Base-by-base conservation (phyloP, 176 grass and related monocot genomes). In the Triticum monococcum region DNA sequence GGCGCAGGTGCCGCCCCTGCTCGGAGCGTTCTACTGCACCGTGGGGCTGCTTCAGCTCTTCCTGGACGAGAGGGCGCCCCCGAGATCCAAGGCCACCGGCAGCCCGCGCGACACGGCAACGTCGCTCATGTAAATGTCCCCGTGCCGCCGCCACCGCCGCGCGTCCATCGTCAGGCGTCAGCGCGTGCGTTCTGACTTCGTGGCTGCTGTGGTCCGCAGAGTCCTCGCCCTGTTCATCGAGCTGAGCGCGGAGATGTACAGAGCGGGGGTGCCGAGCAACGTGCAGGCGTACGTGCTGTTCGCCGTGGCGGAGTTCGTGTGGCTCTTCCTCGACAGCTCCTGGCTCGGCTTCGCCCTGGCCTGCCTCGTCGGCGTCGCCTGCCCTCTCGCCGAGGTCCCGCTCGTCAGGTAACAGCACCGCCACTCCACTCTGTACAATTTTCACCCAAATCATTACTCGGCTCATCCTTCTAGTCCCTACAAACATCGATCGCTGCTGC, bases 321-420 rank as follows among this genome's bases (percentile, higher is more conserved):
- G 96, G 96, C 81, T 94, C 32, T 75, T 92, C 52, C 91, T 98
- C 48, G 96, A 98, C n/a, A 68, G 86, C 37, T 92, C 93, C 35
- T 98, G 96, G 96, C 69, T 67, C 30, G 93, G 96, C 78, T 98
- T 98, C 91, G 93, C 91, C 60, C 0, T 95, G 81, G 93, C 96
- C 23, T 98, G 89, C 85, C 86, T 95, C 91, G 81, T 94, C 60
- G 96, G 96, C 61, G 54, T 87, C 38, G 85, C 84, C 23, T 98
- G 96, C 81, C 93, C 91, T 24, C 84, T 95, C 76, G 89, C 88
- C 84, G 91, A 98, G 91, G 87, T 95, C 82, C 93, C 91, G 75
- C 3, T 98, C 68, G 93, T 98, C 89, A 98, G 92, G 96, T 97
- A 81, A 79, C 77, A 62, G 30, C 18, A 13, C 54, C 54, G 6